Evolutionary conservation across 495 filamentous ascomycete species (phyloP).

Genomic region (Aspergillus kassunensis): DNA sequence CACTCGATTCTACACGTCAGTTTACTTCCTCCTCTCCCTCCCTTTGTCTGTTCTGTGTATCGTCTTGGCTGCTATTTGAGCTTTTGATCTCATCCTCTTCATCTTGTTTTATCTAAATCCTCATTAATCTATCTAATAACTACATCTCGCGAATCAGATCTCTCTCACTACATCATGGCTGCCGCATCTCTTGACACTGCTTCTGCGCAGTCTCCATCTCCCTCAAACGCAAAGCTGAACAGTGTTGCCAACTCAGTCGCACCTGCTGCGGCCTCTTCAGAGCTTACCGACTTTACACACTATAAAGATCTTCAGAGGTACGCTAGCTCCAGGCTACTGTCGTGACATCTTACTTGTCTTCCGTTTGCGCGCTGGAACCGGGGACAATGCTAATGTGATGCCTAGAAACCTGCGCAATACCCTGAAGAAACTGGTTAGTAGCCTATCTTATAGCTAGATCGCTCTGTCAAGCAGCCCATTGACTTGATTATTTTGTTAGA

Average conservation of each 20-base stretch:
- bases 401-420: slow-evolving; percentile 76
- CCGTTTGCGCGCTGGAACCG: not conserved
- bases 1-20: slow-evolving; percentile 13
- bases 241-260: slow-evolving; percentile 20
- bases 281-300: slow-evolving; percentile 61
- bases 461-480: slow-evolving; percentile 8
- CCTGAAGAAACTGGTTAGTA: slow-evolving; percentile 81
- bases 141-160: slow-evolving; percentile 1
- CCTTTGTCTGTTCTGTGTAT: slow-evolving; percentile 12
- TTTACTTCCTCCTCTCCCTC: slow-evolving; percentile 9
- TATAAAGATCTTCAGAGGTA: slow-evolving; percentile 86
- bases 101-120: not conserved
- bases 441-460: too few relatives aligned
- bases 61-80: not conserved
- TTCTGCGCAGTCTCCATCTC: slow-evolving; percentile 27
- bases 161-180: slow-evolving; percentile 37
- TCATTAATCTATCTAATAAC: slow-evolving; percentile 2
- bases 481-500: slow-evolving; percentile 42
- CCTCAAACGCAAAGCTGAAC: slow-evolving; percentile 38
- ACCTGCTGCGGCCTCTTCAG: slow-evolving; percentile 22
- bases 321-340: slow-evolving; percentile 23
- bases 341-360: not conserved
- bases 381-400: slow-evolving; percentile 5
- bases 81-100: not conserved
- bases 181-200: slow-evolving; percentile 28